Base-by-base conservation (phyloP, 306 rosid species). In the Geum urbanum region DNA sequence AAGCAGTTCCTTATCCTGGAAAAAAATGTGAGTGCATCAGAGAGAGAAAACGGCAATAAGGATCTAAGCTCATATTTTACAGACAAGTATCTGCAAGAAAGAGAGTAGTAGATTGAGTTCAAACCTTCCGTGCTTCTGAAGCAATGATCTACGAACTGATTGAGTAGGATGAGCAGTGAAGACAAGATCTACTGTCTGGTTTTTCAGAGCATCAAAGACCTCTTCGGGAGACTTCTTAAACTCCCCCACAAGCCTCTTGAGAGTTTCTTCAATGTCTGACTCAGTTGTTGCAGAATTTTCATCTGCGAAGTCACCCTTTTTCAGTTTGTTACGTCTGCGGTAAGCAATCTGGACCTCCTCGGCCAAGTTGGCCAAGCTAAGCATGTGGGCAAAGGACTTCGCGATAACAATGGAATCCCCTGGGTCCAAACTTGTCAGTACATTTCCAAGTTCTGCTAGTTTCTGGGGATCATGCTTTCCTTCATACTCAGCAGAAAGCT, bases 91-190 rank as follows among this genome's bases (percentile, higher is more conserved):
- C n/a, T n/a, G n/a, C n/a, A n/a, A n/a, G n/a, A n/a, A n/a, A n/a
- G n/a, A n/a, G n/a, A n/a, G n/a, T n/a, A n/a, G n/a, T n/a, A n/a
- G n/a, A n/a, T n/a, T 15, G 19, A 20, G 55, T 39, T 12, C 5
- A 7, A 57, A 95, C 99, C 99, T 91, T 79, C 79, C 97, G 56
- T 95, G 99, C 86, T 95, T 95, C 76, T 95, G 97, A 83, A 95
- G 99, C 80, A 95, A 91, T 44, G 99, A 95, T 76, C 99, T 79
- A 52, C 99, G 97, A 57, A 95, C 77, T 0, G 99, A 91, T 82
- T 95, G 99, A 54, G 99, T 95, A 59, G 99, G 99, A 82, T 95
- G 99, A 55, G 99, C 99, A 44, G 99, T 95, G 54, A 95, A 88
- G 76, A 95, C 99, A 74, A 95, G 81, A 82, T 95, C 99, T 18